Evolutionary conservation across 2,329 filamentous ascomycete species (phyloP).

Genomic region (Penicillium nordicum): DNA sequence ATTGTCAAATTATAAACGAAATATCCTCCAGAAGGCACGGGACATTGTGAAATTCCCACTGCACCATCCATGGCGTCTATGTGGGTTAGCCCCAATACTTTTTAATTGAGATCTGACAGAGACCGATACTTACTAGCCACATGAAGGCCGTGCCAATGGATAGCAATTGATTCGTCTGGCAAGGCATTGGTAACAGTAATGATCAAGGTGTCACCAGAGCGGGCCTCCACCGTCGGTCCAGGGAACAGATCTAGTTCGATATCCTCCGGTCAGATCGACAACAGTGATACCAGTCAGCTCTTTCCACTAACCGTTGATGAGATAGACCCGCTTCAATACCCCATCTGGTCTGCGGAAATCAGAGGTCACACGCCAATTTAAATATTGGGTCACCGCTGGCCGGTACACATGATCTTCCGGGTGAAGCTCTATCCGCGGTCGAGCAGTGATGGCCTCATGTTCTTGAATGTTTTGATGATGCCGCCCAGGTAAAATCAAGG

Average conservation of each 20-base stretch:
- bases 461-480: background rate
- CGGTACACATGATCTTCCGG: constrained; percentile 45
- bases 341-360: constrained; percentile 47
- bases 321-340: constrained; percentile 49
- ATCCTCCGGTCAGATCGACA: background rate
- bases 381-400: constrained; percentile 29
- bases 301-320: constrained; percentile 47
- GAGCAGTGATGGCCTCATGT: constrained; percentile 2
- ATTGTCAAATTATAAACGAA: constrained; percentile 45
- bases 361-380: constrained; percentile 44
- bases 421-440: constrained; percentile 35
- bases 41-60: constrained; percentile 62
- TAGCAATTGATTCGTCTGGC: constrained; percentile 37
- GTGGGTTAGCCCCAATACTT: background rate
- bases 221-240: constrained; percentile 50
- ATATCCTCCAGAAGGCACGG: constrained; percentile 57
- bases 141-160: constrained; percentile 51
- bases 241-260: constrained; percentile 40
- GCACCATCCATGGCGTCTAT: constrained; percentile 64
- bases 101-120: background rate
- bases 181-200: constrained; percentile 46
- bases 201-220: constrained; percentile 46
- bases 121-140: constrained; percentile 32
- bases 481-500: constrained; percentile 1
- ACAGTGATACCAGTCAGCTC: background rate